These are phyloP conservation scores for Paecilomyces sp. DNA, from an alignment of 2,329 filamentous ascomycete species.

Conservation along the genomic window DNA sequence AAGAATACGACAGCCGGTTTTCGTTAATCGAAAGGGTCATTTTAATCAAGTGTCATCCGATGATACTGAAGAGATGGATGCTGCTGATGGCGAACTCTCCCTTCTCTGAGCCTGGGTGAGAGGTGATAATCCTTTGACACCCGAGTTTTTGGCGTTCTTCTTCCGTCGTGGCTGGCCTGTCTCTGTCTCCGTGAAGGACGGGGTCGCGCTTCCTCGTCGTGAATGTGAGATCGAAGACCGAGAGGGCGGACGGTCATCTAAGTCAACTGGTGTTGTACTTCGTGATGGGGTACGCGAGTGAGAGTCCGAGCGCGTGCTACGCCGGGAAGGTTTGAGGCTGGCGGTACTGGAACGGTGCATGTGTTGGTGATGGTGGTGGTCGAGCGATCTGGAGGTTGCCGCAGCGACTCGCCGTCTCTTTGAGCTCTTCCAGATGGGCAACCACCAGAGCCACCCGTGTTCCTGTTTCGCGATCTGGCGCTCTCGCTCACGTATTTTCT, in stretches of 20 bases:
- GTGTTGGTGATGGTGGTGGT: constrained; percentile 20
- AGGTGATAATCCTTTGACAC: constrained; percentile 23
- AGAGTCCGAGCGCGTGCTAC: constrained; percentile 30
- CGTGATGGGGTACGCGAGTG: constrained; percentile 37
- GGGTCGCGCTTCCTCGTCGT: constrained; percentile 28
- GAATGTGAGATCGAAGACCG: constrained; percentile 6
- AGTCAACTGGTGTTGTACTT: constrained; percentile 25
- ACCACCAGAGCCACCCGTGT: constrained; percentile 79
- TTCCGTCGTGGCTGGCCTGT: constrained; percentile 14
- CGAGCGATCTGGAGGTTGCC: constrained; percentile 9
- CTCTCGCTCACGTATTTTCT: constrained; percentile 62
- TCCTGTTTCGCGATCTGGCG: constrained; percentile 60
- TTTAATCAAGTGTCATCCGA: not conserved
- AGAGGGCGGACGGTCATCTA: not conserved
- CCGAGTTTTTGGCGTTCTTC: constrained; percentile 13
- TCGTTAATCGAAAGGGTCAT: not conserved
- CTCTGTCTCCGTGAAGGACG: constrained; percentile 19
- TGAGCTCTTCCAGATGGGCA: constrained; percentile 47
- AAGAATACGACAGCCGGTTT: too few relatives aligned
- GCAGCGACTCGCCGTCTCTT: constrained; percentile 22
- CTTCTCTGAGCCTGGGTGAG: constrained; percentile 31
- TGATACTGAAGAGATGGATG: not conserved
- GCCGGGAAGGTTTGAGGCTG: constrained; percentile 22
- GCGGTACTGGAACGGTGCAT: constrained; percentile 21
- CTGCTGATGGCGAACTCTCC: constrained; percentile 23